Evolutionary conservation across 768 basidiomycete species (phyloP).

Genomic region (Roridomyces roridus): DNA sequence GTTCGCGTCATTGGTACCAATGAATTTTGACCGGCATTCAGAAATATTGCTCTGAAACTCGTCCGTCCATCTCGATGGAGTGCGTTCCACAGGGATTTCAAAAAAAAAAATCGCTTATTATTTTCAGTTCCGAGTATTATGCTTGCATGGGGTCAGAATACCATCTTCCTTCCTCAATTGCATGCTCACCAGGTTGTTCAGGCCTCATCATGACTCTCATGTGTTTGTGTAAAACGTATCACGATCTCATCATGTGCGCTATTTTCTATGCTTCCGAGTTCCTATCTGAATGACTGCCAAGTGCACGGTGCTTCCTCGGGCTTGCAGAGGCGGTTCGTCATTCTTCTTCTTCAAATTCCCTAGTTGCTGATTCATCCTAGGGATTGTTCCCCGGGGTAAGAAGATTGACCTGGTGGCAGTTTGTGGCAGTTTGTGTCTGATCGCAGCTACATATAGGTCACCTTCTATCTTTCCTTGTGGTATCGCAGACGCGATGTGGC

Average conservation of each 20-base stretch:
- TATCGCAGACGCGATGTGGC: conserved; percentile 65
- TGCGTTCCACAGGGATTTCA: no score
- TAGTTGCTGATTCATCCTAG: no score
- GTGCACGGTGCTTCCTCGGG: conserved; percentile 46
- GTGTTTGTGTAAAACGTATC: conserved; percentile 33
- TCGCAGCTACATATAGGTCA: conserved; percentile 36
- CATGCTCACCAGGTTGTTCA: not conserved
- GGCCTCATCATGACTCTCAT: conserved; percentile 37
- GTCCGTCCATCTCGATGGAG: conserved; percentile 35
- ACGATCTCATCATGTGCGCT: conserved; percentile 30
- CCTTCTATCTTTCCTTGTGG: conserved; percentile 62
- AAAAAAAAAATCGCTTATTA: not conserved
- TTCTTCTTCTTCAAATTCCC: no score
- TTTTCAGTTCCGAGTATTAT: conserved; percentile 31
- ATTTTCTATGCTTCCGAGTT: not conserved
- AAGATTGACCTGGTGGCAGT: not conserved
- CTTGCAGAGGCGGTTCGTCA: conserved; percentile 41
- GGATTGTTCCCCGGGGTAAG: conserved; percentile 43
- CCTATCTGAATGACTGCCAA: conserved; percentile 10
- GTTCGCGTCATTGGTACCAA: not conserved
- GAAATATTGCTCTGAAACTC: conserved; percentile 33
- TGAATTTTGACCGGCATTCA: not conserved
- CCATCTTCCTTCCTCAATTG: not conserved
- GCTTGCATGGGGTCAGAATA: conserved; percentile 30
- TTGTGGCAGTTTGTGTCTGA: not conserved